A percentile compares a stretch with the other conserved stretches of the same genome.
These are phyloP conservation scores for Kappamyces sp. DNA, from an alignment of 192 early-diverging fungal species.

Conservation along the genomic window DNA sequence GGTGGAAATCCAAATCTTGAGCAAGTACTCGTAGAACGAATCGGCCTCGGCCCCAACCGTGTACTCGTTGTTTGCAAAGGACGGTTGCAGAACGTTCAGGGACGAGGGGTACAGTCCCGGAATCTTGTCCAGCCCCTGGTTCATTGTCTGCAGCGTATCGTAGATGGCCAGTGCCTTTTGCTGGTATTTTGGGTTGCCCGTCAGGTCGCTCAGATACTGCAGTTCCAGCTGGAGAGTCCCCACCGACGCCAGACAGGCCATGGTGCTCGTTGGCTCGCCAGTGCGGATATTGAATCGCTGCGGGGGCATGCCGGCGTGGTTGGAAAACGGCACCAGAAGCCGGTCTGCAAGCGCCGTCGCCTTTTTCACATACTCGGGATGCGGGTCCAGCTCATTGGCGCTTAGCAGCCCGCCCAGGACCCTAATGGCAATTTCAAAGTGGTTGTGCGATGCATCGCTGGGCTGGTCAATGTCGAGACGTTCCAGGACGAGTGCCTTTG, in stretches of 20 bases:
- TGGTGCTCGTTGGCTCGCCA: background rate
- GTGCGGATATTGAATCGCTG: conserved; percentile 14
- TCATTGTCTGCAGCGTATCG: background rate
- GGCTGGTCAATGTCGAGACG: background rate
- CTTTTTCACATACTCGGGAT: conserved; percentile 56
- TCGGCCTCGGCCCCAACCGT: conserved; percentile 5
- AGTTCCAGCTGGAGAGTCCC: conserved; percentile 81
- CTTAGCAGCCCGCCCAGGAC: conserved; percentile 13
- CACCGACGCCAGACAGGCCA: conserved; percentile 19
- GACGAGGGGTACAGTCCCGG: background rate
- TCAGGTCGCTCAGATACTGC: conserved; percentile 71
- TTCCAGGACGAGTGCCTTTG: conserved; percentile 8
- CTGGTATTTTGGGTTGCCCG: conserved; percentile 60
- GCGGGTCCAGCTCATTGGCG: conserved; percentile 21
- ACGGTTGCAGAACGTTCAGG: background rate
- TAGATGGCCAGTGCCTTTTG: background rate
- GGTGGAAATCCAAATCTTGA: conserved; percentile 35
- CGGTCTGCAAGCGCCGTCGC: conserved; percentile 64
- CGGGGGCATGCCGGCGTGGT: conserved; percentile 5
- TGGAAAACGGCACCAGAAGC: conserved; percentile 57
- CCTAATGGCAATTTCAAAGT: conserved; percentile 15
- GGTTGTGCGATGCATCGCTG: background rate
- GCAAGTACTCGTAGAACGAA: conserved; percentile 13
- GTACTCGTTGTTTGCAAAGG: background rate
- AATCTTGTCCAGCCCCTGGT: background rate